Base-by-base conservation (phyloP, 495 filamentous ascomycete genomes). In the Aspergillus taichungensis region DNA sequence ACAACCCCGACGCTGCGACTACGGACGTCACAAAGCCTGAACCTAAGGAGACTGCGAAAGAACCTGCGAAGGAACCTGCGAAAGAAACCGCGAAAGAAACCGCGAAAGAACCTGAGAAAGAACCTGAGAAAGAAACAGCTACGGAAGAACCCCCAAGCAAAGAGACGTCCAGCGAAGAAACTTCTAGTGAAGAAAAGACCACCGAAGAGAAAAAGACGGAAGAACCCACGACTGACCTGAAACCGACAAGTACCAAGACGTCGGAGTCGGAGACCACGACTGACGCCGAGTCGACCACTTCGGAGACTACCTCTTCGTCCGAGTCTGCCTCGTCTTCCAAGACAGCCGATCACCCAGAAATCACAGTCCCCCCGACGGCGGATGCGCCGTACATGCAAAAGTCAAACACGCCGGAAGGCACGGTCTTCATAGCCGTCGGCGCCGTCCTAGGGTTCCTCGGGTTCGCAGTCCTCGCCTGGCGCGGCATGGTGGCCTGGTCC, bases 361-460 rank as follows among this genome's bases (percentile, higher is more conserved):
- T 87, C 3, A 75, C 76, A 11, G 80, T 95, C 32, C 92, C 92
- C 4, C 83, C 88, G 8, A 95, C 86, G 2, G 72, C 78, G 8
- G 76, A 82, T 61, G 92, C 92, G 14, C 92, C 94, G 27, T 98
- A 87, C 60, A 95, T 98, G 89, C 87, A 94, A 56, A 83, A 84
- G 57, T 90, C 88, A n/a, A 83, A 72, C 36, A 75, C 89, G 6
- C 92, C 92, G 0, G 88, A 97, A 66, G 92, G 92, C 12, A 96
- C 92, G 18, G 82, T 98, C 30, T 98, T 98, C 70, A 98, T 98
- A 57, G 81, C 76, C 34, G 94, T 96, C 13, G 92, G 94, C 37
- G 87, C 88, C 13, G 82, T 83, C 29, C 76, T 98, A 4, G 94
- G 84, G 28, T 80, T 89, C 46, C 78, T 96, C 46, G 88, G 80